Evolutionary conservation across 495 filamentous ascomycete genomes (phyloP), one percentile per base, ranked within the genome.

Genomic region (Aspergillus mulundensis): DNA sequence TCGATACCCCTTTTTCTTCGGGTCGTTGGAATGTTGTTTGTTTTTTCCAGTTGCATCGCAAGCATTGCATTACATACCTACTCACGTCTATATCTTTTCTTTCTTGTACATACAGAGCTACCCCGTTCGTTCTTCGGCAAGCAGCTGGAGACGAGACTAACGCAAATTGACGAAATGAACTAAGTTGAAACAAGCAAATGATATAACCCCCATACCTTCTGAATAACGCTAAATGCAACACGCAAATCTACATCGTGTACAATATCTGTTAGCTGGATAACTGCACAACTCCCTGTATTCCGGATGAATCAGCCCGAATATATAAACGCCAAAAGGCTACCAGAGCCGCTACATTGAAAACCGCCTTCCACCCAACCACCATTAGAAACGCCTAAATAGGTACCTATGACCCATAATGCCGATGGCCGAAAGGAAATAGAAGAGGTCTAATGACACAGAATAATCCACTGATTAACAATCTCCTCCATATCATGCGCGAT

Each of bases 401-500:
- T 40, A 40, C 38, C n/a, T 8, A 16, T 40, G 3, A 6, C 14
- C n/a, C 38, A 28, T 28, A 28, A 28, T 8, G 25, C 25, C 25
- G 4, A 28, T 28, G n/a, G n/a, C n/a, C n/a, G n/a, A n/a, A n/a
- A n/a, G n/a, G n/a, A n/a, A n/a, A n/a, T n/a, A n/a, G n/a, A n/a
- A 50, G 5, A 50, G 11, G 40, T 44, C 56, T 61, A 78, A 64
- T 77, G 74, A 53, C 72, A 77, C 1, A 77, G 57, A 10, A 69
- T 63, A 56, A 77, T 79, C 77, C 77, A 79, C 43, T 71, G 62
- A 8, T 74, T 67, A 41, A 78, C 54, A 41, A 77, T 70, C 39
- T 76, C 69, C 47, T 74, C 75, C 77, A 79, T 79, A 51, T 79
- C 74, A 62, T 70, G 68, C 18, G 77, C 77, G 53, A 79, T 70